Base-by-base conservation (phyloP, 768 basidiomycete species). In the Lactifluus pinguis region DNA sequence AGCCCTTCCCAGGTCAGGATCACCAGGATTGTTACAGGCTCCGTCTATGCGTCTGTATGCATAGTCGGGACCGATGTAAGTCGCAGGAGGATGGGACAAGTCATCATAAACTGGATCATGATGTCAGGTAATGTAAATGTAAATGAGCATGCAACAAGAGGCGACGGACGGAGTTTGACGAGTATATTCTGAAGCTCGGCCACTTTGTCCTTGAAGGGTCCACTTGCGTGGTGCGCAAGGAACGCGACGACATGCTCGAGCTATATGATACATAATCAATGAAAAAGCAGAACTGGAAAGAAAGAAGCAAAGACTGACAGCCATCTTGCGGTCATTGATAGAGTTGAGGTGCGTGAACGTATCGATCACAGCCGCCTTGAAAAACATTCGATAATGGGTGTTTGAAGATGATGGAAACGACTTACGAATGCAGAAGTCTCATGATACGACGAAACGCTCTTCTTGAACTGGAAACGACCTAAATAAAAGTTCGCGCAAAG, bases 1-100 rank as follows among this genome's bases (percentile, higher is more conserved):
- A 2, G 91, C 88, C 75, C 84, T 85, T 49, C 92, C 92, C 73
- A 94, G 70, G 60, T 84, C 76, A 2, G 91, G 90, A 41, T 76
- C 69, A 55, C 78, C 76, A 49, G 83, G 76, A 67, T 92, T 94
- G 73, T 95, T 94, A 69, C 74, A 72, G 4, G 83, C 82, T 6
- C 92, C 92, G 70, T 94, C 92, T 4, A 88, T 86, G 0, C 80
- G 70, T 38, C 92, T 83, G 76, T 80, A 92, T 1, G 83, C 78
- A 64, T 83, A 85, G 53, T 81, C 65, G 25, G 78, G 74, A 17
- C 88, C 83, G 41, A 91, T 71, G 64, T 76, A 83, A 1, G 90
- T 89, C 8, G 83, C 75, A 8, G 90, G 79, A 3, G 92, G 92
- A 70, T 93, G 92, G 0, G 83, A 72, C 14, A 95, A 79, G 70